Evolutionary conservation across 1,284 basidiomycete genomes (phyloP), one percentile per base, ranked within the genome.

Genomic region (Ceratobasidium sp.): DNA sequence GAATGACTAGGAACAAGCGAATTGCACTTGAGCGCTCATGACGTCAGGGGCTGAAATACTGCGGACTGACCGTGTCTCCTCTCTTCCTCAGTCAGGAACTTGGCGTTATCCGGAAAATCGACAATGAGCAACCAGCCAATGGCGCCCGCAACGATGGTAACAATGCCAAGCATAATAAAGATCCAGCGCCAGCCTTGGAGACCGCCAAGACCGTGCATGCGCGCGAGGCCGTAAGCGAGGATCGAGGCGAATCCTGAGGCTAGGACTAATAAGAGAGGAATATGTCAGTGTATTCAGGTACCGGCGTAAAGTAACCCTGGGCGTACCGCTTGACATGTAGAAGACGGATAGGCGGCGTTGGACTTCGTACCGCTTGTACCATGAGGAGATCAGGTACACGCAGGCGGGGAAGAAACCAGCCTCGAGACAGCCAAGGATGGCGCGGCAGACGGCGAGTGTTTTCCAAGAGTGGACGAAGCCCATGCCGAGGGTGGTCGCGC

Each of bases 41-140:
- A n/a, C 7, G 29, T 19, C 45, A 9, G 31, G 29, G 57, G 57
- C 57, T 60, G 57, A 60, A 60, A 60, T 24, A 56, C 66, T 4
- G 36, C 36, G 36, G 36, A 4, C 8, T 24, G n/a, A 71, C 66
- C 66, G 47, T 71, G 66, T 45, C 45, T 57, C 11, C 66, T 36
- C 77, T 85, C 81, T 29, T 82, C 80, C 29, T 78, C 76, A 1
- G 78, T 82, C 29, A 86, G 80, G 82, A 85, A 85, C n/a, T 78
- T 82, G 67, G 81, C 82, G 78, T 82, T 81, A 78, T 85, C 84
- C 14, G 85, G 85, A 81, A 85, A 85, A 78, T 85, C 84, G 76
- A 82, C 80, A 44, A 71, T 71, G 48, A 81, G 77, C 54, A 80
- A 66, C 72, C 73, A 74, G 53, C 62, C 73, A 59, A 74, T 74